Conservation (phyloP, 768 basidiomycete species). For the Pisolithus orientalis region DNA sequence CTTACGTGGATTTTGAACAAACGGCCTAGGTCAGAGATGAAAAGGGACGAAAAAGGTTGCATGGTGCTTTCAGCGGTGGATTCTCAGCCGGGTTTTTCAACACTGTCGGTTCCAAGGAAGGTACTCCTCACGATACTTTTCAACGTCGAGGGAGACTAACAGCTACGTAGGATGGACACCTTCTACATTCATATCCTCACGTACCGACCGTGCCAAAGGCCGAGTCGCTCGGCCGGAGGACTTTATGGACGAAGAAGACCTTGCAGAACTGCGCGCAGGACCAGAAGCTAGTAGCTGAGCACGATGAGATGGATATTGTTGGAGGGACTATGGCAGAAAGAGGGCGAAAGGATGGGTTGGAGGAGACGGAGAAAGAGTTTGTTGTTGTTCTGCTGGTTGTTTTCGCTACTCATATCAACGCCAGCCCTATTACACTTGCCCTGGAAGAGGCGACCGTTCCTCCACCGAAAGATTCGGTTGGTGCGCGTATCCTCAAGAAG, state of each 20-base stretch:
- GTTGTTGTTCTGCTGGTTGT: not conserved
- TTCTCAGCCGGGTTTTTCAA: conserved; percentile 98
- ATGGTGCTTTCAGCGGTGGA: conserved; percentile 97
- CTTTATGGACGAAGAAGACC: conserved; percentile 99
- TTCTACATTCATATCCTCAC: conserved; percentile 86
- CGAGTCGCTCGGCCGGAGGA: conserved; percentile 71
- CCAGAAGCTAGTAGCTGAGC: conserved; percentile 68
- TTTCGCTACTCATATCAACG: conserved; percentile 1
- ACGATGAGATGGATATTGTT: conserved; percentile 68
- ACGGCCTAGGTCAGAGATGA: conserved; percentile 77
- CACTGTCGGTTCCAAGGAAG: conserved; percentile 93
- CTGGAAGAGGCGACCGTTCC: conserved; percentile 66
- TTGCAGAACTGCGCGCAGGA: conserved; percentile 75
- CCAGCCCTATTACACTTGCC: conserved; percentile 56
- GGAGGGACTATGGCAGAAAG: conserved; percentile 50
- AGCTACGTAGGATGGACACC: conserved; percentile 81
- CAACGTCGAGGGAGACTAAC: not conserved
- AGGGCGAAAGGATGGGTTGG: conserved; percentile 24
- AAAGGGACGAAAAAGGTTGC: conserved; percentile 85
- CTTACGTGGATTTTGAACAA: conserved; percentile 15
- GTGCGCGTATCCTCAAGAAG: conserved; percentile 82
- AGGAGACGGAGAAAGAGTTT: conserved; percentile 38
- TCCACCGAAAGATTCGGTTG: conserved; percentile 71
- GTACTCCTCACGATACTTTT: conserved; percentile 31
- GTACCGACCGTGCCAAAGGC: conserved; percentile 60